A percentile compares a stretch with the other conserved stretches of the same genome.
phyloP scores from a whole-genome alignment of 2,329 filamentous ascomycete species.

The Pseudogymnoascus sp. region DNA sequence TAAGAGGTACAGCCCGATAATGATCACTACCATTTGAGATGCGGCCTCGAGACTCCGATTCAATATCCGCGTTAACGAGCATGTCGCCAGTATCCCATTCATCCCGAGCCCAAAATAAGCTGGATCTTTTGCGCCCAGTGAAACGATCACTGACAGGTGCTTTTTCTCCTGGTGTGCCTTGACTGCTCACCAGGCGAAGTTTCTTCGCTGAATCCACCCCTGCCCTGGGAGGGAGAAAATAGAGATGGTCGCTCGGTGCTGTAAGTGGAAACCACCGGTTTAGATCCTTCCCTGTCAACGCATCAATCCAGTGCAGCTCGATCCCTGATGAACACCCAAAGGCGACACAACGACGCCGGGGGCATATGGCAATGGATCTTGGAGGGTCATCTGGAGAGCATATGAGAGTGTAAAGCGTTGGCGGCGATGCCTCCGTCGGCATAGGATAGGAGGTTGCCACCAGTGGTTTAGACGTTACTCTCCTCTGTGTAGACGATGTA shows the following conservation, averaged over 20 bases:
- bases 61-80: constrained; percentile 13
- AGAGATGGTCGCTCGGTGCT: constrained; percentile 46
- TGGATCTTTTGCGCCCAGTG: constrained; percentile 19
- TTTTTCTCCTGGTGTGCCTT: constrained; percentile 36
- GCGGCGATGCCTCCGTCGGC: constrained; percentile 27
- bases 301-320: constrained; percentile 52
- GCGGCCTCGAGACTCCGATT: constrained; percentile 13
- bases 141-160: constrained; percentile 21
- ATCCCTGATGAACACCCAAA: constrained; percentile 57
- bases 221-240: constrained; percentile 49
- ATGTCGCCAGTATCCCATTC: not conserved
- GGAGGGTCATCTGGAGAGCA: constrained; percentile 55
- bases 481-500: not conserved
- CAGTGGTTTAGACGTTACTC: not conserved
- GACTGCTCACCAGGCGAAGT: constrained; percentile 54
- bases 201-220: constrained; percentile 47
- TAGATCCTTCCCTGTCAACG: constrained; percentile 38
- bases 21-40: constrained; percentile 39
- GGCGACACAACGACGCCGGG: constrained; percentile 54
- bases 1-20: constrained; percentile 54
- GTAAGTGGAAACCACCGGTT: constrained; percentile 48
- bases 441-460: constrained; percentile 14
- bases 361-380: constrained; percentile 56
- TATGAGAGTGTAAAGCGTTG: constrained; percentile 38
- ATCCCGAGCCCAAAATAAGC: constrained; percentile 22